Conservation (phyloP, 2,329 filamentous ascomycete genomes). For the Curvularia hawaiiensis region DNA sequence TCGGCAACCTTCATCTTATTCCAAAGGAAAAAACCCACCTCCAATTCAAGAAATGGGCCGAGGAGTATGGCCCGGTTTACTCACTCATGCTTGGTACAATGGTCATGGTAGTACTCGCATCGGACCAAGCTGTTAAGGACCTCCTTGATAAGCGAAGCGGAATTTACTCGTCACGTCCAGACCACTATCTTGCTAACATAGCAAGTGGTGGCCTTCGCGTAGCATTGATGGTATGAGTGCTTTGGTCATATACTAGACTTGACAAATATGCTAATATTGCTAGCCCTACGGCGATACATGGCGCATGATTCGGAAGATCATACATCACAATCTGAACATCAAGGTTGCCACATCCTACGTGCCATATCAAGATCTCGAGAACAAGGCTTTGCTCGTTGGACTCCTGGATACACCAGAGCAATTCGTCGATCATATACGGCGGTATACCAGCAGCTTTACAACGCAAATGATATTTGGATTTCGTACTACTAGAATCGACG, state of each 20-base stretch:
- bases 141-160: slow-evolving; percentile 57
- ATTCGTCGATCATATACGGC: slow-evolving; percentile 53
- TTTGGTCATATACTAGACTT: background rate
- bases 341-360: slow-evolving; percentile 37
- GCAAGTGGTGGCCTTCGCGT: slow-evolving; percentile 18
- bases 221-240: slow-evolving; percentile 18
- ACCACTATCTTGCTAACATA: slow-evolving; percentile 26
- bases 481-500: slow-evolving; percentile 23
- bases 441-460: slow-evolving; percentile 56
- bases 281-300: slow-evolving; percentile 25
- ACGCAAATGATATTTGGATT: slow-evolving; percentile 59
- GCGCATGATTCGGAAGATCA: slow-evolving; percentile 27
- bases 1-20: slow-evolving; percentile 60
- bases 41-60: slow-evolving; percentile 59
- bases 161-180: slow-evolving; percentile 57
- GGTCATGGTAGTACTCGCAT: slow-evolving; percentile 55
- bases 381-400: slow-evolving; percentile 58
- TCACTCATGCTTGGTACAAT: slow-evolving; percentile 58
- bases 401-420: slow-evolving; percentile 52
- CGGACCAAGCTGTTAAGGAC: slow-evolving; percentile 55
- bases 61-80: slow-evolving; percentile 59
- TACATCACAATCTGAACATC: slow-evolving; percentile 28
- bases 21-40: slow-evolving; percentile 50
- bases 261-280: background rate
- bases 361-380: slow-evolving; percentile 62